A percentile compares a stretch with the other conserved stretches of the same genome.
Evolutionary conservation across 345 rosid genomes (phyloP).

Genomic region (Heritiera littoralis): DNA sequence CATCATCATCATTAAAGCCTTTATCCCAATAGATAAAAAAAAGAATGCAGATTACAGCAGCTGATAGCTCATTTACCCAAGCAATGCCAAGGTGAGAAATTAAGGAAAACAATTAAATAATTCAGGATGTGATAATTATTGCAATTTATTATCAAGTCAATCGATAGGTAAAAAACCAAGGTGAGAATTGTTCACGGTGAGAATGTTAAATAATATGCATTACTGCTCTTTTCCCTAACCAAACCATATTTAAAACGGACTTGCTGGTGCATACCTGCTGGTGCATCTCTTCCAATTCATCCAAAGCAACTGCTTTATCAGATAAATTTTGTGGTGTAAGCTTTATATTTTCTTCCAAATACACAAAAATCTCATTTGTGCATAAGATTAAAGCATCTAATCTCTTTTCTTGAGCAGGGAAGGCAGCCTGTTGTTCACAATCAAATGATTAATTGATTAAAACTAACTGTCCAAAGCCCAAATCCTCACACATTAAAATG

Average conservation of each 20-base stretch:
- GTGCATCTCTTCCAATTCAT: conserved; percentile 91
- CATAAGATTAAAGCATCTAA: conserved; percentile 81
- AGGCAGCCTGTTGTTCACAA: conserved; percentile 71
- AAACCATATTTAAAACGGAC: conserved; percentile 19
- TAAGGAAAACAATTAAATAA: neutral
- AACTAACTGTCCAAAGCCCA: conserved; percentile 19
- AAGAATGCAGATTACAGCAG: neutral
- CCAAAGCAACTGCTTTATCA: conserved; percentile 80
- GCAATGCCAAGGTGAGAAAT: neutral
- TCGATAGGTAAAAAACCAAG: neutral
- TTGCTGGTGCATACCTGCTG: conserved; percentile 63
- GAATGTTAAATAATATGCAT: neutral
- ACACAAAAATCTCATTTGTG: conserved; percentile 64
- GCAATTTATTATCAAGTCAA: neutral
- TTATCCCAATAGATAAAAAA: neutral
- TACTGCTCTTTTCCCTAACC: neutral
- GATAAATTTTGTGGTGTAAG: conserved; percentile 74
- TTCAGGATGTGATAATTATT: neutral
- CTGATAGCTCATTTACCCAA: neutral
- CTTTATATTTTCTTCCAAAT: conserved; percentile 92
- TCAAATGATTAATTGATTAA: conserved; percentile 25
- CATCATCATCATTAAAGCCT: too few relatives aligned
- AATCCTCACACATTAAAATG: neutral
- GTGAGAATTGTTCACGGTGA: neutral
- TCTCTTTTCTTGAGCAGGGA: conserved; percentile 90